Conservation (phyloP, 371 early-diverging fungal species). For the Apophysomyces variabilis region DNA sequence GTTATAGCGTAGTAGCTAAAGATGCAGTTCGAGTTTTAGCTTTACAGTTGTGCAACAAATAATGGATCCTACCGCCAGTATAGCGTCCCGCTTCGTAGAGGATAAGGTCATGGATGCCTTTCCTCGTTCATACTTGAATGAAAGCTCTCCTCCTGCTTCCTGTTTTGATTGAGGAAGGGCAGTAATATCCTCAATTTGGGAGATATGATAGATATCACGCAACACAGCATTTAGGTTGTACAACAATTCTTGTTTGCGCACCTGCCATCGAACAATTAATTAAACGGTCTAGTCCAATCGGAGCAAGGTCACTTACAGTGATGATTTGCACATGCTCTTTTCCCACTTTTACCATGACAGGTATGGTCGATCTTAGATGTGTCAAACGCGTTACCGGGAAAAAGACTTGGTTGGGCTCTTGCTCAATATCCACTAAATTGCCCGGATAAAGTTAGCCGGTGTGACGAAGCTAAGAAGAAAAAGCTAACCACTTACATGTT, state of each 20-base stretch:
- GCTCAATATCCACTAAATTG: conserved; percentile 62
- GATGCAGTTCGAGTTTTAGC: conserved; percentile 21
- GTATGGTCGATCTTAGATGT: conserved; percentile 62
- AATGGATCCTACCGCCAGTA: conserved; percentile 52
- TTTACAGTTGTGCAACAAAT: conserved; percentile 27
- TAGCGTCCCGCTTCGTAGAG: conserved; percentile 74
- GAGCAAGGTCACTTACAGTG: conserved; percentile 38
- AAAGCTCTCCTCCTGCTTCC: conserved; percentile 75
- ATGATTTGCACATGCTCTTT: conserved; percentile 84
- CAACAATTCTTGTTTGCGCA: conserved; percentile 66
- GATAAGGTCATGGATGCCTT: conserved; percentile 72
- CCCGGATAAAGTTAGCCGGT: conserved; percentile 4
- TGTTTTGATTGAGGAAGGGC: conserved; percentile 54
- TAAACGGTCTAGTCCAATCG: neutral
- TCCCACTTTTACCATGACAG: conserved; percentile 82
- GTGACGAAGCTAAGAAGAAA: neutral
- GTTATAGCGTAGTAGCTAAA: conserved; percentile 63
- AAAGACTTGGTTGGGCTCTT: conserved; percentile 65
- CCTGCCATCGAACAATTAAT: conserved; percentile 15
- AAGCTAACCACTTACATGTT: conserved; percentile 48
- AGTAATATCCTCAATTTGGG: conserved; percentile 79
- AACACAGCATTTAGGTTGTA: conserved; percentile 70
- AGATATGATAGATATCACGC: conserved; percentile 87
- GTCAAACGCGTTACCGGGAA: conserved; percentile 66
- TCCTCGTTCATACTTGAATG: conserved; percentile 76